Evolutionary conservation across 2,329 filamentous ascomycete genomes (phyloP).

Genomic region (Ophiostoma angusticollis): DNA sequence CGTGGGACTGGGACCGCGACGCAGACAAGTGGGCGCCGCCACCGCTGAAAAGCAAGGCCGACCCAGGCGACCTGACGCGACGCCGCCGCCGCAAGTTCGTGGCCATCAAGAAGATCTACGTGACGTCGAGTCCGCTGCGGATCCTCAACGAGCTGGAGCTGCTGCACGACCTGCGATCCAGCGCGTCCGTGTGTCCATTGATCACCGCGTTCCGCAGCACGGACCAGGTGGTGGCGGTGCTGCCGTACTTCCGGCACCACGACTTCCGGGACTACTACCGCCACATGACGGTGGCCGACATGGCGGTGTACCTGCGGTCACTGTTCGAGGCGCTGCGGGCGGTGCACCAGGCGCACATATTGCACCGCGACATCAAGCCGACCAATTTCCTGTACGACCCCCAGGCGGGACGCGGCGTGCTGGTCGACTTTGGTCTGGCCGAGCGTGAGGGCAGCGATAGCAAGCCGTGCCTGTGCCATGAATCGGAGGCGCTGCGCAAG

Average conservation of each 20-base stretch:
- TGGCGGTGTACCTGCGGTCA: slow-evolving; percentile 78
- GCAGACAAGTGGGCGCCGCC: slow-evolving; percentile 56
- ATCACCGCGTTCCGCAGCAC: slow-evolving; percentile 93
- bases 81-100: slow-evolving; percentile 58
- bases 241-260: slow-evolving; percentile 90
- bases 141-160: slow-evolving; percentile 96
- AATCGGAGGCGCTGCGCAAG: slow-evolving; percentile 49
- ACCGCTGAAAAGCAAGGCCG: slow-evolving; percentile 35
- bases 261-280: slow-evolving; percentile 95
- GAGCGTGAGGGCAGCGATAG: slow-evolving; percentile 68
- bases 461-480: slow-evolving; percentile 72
- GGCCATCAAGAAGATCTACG: slow-evolving; percentile 98
- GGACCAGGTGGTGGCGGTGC: slow-evolving; percentile 87
- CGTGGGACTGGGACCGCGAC: slow-evolving; percentile 67
- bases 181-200: slow-evolving; percentile 77
- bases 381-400: slow-evolving; percentile 96
- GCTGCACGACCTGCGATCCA: slow-evolving; percentile 73
- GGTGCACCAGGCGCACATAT: slow-evolving; percentile 71
- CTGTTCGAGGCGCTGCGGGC: slow-evolving; percentile 74
- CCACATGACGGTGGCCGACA: slow-evolving; percentile 73
- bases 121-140: slow-evolving; percentile 83
- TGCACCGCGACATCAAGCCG: slow-evolving; percentile 93
- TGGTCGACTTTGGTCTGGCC: slow-evolving; percentile 98
- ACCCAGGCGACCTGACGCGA: no score
- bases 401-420: slow-evolving; percentile 63